Conservation (phyloP, 2,329 filamentous ascomycete genomes). For the Xylaria multiplex region DNA sequence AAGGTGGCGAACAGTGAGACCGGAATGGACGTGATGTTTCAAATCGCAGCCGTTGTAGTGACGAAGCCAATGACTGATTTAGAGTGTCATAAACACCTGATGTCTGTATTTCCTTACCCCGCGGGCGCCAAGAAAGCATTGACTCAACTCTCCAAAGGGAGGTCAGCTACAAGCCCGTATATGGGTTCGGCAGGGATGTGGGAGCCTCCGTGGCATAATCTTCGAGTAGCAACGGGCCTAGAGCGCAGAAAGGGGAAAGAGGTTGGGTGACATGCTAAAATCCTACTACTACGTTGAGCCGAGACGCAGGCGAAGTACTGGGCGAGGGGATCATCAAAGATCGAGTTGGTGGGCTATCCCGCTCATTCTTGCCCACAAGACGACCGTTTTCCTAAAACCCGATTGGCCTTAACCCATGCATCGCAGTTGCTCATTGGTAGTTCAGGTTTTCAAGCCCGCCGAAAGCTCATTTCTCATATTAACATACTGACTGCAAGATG, state of each 20-base stretch:
- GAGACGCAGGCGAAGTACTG: neutral
- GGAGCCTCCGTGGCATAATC: constrained; percentile 3
- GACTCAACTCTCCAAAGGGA: constrained; percentile 13
- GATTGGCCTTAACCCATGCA: constrained; percentile 21
- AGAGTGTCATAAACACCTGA: neutral
- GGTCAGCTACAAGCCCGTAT: constrained; percentile 6
- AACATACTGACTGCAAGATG: neutral
- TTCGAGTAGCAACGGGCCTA: constrained; percentile 5
- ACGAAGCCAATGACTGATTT: neutral
- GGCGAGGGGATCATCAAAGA: neutral
- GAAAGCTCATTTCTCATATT: constrained; percentile 5
- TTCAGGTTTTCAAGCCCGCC: constrained; percentile 7
- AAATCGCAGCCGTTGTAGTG: neutral
- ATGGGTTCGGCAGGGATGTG: constrained; percentile 18
- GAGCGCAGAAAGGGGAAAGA: constrained; percentile 3
- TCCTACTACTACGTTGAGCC: neutral
- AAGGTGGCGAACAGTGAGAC: neutral
- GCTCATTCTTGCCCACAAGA: constrained; percentile 17
- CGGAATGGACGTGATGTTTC: neutral
- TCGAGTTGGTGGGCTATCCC: neutral
- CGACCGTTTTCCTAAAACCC: constrained; percentile 11
- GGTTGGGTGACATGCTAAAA: neutral
- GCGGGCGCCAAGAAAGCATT: constrained; percentile 24
- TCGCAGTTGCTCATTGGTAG: constrained; percentile 6
- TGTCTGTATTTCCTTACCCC: constrained; percentile 27